These are phyloP conservation scores for Symmetrospora coprosmae DNA, from an alignment of 768 basidiomycete species.

Conservation along the genomic window DNA sequence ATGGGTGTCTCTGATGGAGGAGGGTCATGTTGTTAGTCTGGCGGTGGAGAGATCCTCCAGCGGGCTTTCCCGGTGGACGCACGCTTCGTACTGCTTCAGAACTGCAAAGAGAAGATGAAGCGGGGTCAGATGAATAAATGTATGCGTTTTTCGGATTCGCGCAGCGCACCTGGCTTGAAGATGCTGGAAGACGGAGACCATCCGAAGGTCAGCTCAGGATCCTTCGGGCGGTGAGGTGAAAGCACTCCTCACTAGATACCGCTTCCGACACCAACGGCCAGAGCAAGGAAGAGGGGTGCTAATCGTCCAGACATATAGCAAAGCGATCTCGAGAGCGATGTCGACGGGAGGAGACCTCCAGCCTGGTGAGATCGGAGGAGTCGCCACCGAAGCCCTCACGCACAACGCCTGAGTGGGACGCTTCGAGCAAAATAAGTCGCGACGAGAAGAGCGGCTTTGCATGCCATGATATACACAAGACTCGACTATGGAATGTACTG, in stretches of 20 bases:
- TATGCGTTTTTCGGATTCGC: not conserved
- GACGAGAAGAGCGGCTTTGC: too few species aligned
- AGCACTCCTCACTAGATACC: slow-evolving; percentile 7
- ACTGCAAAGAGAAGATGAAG: not conserved
- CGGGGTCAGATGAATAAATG: not conserved
- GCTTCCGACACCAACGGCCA: slow-evolving; percentile 1
- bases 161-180: slow-evolving; percentile 3
- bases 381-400: too few species aligned
- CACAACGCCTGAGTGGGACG: too few species aligned
- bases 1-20: slow-evolving; percentile 8
- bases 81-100: slow-evolving; percentile 13
- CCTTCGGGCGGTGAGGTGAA: not conserved
- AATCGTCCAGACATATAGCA: slow-evolving; percentile 16
- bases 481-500: too few species aligned
- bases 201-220: not conserved
- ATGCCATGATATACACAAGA: too few species aligned
- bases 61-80: not conserved
- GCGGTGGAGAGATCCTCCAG: not conserved
- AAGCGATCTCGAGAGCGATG: too few species aligned
- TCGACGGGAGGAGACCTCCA: too few species aligned
- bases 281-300: not conserved
- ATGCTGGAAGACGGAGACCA: too few species aligned
- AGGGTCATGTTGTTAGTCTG: too few species aligned
- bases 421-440: too few species aligned
- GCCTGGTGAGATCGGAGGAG: too few species aligned